Evolutionary conservation across 2,329 filamentous ascomycete genomes (phyloP).

Genomic region (Graphilbum sp.): DNA sequence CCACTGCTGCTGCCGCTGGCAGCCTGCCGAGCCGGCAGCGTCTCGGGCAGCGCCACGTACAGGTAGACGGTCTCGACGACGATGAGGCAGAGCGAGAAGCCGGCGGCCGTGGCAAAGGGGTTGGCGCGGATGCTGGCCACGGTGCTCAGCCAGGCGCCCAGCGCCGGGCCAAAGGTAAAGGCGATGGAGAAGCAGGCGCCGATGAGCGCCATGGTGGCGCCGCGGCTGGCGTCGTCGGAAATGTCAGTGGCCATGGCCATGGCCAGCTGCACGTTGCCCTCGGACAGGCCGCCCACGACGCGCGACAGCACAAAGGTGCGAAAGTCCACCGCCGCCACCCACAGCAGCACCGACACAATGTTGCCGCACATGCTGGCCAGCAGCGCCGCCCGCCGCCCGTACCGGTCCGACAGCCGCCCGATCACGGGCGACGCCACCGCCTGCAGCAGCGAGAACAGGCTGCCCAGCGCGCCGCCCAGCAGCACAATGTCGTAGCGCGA

Average conservation of each 20-base stretch:
- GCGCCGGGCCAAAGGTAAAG: slow-evolving; percentile 87
- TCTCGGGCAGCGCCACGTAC: slow-evolving; percentile 75
- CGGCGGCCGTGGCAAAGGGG: slow-evolving; percentile 84
- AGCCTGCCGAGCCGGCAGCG: slow-evolving; percentile 42
- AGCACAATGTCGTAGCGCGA: slow-evolving; percentile 95
- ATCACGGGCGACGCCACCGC: slow-evolving; percentile 86
- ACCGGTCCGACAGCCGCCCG: slow-evolving; percentile 69
- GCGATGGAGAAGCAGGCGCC: slow-evolving; percentile 94
- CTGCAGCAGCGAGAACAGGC: slow-evolving; percentile 81
- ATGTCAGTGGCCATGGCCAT: slow-evolving; percentile 95
- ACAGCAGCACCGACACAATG: slow-evolving; percentile 80
- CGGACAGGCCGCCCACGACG: slow-evolving; percentile 80
- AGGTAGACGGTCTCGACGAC: slow-evolving; percentile 78
- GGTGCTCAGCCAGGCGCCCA: slow-evolving; percentile 72
- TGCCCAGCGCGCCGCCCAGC: slow-evolving; percentile 82
- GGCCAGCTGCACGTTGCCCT: slow-evolving; percentile 92
- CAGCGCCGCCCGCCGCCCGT: slow-evolving; percentile 75
- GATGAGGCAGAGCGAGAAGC: slow-evolving; percentile 72
- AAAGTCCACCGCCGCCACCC: slow-evolving; percentile 89
- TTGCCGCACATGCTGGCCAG: slow-evolving; percentile 89
- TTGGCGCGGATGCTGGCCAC: slow-evolving; percentile 69
- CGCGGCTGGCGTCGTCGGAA: slow-evolving; percentile 67
- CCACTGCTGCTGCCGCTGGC: slow-evolving; percentile 54
- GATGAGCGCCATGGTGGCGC: slow-evolving; percentile 89
- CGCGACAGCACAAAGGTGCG: slow-evolving; percentile 89